Base-by-base conservation (phyloP, 225 moss, liverwort and hornwort genomes). In the Marchantia polymorpha region DNA sequence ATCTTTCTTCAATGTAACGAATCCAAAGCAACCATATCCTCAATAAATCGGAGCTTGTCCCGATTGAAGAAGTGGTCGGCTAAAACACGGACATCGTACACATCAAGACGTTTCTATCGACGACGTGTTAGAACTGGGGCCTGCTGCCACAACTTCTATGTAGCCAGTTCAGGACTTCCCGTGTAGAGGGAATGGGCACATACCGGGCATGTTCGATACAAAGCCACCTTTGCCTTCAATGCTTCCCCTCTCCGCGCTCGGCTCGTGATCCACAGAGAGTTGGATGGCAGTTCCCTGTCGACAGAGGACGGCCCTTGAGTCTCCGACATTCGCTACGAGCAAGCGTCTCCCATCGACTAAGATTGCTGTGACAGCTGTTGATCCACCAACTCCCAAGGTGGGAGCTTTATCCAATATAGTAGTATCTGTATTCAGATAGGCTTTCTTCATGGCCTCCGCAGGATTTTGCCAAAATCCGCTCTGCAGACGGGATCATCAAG, bases 131-230 rank as follows among this genome's bases (percentile, higher is more conserved):
- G 39, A 39, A 39, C 39, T n/a, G 39, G 39, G 39, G 39, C 39
- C 2, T 39, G 39, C 39, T 39, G 4, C 1, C 9, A 3, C 4
- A 1, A 56, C 19, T 3, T 56, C 19, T 56, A 13, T 19, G 56
- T 56, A 1, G 13, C 19, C 9, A 19, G 19, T 6, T 56, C 1
- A 56, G 19, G 56, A 56, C 56, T 56, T 54, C 10, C 10, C 46
- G 12, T n/a, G 8, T 0, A 5, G 31, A 6, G 17, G 20, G 25
- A 12, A 20, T n/a, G n/a, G 15, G 39, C 15, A 54, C 77, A 26
- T 84, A 99, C 97, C 97, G 82, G 97, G 97, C 94, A 99, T 99
- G 61, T 95, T 95, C 20, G 97, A 95, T 78, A 99, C 97, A 81
- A 99, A 99, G 20, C 97, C 97, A 74, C 97, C 97, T 83, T 89